phyloP scores from a whole-genome alignment of 129 eudicot genomes.

The Tanacetum coccineum region DNA sequence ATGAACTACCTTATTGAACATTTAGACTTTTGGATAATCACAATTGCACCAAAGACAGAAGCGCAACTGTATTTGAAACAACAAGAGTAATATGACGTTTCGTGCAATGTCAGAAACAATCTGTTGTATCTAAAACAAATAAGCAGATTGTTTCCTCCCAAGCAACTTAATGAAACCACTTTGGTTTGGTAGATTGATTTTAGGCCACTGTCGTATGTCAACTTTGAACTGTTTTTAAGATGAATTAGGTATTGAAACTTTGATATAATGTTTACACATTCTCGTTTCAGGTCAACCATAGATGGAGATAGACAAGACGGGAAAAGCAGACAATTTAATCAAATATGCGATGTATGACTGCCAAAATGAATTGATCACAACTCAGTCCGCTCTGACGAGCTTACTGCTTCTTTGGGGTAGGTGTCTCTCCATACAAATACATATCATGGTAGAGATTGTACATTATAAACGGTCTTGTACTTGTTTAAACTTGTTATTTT shows the following conservation, averaged over 20 bases:
- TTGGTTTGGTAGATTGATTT: background rate
- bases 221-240: conserved; percentile 7
- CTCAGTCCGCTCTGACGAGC: conserved; percentile 86
- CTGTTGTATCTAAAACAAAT: conserved; percentile 85
- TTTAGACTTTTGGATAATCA: too few species aligned
- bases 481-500: background rate
- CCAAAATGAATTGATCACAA: conserved; percentile 94
- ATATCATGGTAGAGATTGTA: background rate
- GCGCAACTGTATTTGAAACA: background rate
- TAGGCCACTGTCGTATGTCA: background rate
- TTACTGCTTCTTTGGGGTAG: conserved; percentile 88
- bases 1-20: too few species aligned
- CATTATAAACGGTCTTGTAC: too few species aligned
- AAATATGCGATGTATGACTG: conserved; percentile 74
- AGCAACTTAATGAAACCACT: conserved; percentile 64
- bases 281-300: conserved; percentile 53
- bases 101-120: conserved; percentile 96
- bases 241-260: conserved; percentile 2
- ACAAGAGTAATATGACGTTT: conserved; percentile 30
- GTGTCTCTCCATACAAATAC: background rate
- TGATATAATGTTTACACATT: background rate
- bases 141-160: conserved; percentile 96
- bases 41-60: too few species aligned
- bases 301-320: conserved; percentile 75
- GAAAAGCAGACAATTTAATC: conserved; percentile 68